These are phyloP conservation scores for Hordeum marinum DNA, from an alignment of 176 grass and related monocot genomes.

Conservation along the genomic window DNA sequence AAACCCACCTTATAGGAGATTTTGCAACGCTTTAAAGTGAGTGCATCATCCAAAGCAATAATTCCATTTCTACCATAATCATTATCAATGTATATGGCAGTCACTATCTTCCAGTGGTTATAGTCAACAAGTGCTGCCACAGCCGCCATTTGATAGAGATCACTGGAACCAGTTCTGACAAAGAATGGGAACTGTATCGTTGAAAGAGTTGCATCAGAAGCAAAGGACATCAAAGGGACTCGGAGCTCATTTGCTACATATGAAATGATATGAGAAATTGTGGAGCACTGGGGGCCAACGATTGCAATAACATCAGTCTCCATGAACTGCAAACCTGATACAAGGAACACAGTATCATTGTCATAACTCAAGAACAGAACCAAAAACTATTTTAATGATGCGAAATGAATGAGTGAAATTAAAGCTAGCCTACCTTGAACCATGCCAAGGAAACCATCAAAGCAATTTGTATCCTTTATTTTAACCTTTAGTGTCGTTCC, in stretches of 20 bases:
- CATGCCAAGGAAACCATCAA: conserved; percentile 82
- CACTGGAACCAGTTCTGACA: conserved; percentile 63
- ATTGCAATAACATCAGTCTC: conserved; percentile 81
- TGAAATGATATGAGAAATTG: conserved; percentile 79
- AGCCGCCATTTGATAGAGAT: conserved; percentile 84
- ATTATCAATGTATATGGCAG: conserved; percentile 76
- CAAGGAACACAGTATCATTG: not conserved
- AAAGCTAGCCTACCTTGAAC: conserved; percentile 55
- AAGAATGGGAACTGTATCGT: conserved; percentile 82
- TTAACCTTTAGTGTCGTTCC: conserved; percentile 53
- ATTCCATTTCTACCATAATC: conserved; percentile 91
- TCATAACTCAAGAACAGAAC: not conserved
- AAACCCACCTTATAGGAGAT: conserved; percentile 62
- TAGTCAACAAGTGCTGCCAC: conserved; percentile 73
- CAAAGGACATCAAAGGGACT: conserved; percentile 82
- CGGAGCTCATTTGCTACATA: conserved; percentile 70
- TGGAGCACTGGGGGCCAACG: conserved; percentile 89
- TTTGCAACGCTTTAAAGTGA: conserved; percentile 59
- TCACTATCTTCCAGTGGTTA: conserved; percentile 80
- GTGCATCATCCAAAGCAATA: conserved; percentile 68
- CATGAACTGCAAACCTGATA: conserved; percentile 82
- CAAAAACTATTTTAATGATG: not conserved
- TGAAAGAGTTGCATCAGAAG: conserved; percentile 83
- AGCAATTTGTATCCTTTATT: conserved; percentile 66
- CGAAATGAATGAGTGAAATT: conserved; percentile 1